Evolutionary conservation across 2,329 filamentous ascomycete species (phyloP), one percentile per base, ranked within the genome.

Genomic region (Exophiala calicioides): DNA sequence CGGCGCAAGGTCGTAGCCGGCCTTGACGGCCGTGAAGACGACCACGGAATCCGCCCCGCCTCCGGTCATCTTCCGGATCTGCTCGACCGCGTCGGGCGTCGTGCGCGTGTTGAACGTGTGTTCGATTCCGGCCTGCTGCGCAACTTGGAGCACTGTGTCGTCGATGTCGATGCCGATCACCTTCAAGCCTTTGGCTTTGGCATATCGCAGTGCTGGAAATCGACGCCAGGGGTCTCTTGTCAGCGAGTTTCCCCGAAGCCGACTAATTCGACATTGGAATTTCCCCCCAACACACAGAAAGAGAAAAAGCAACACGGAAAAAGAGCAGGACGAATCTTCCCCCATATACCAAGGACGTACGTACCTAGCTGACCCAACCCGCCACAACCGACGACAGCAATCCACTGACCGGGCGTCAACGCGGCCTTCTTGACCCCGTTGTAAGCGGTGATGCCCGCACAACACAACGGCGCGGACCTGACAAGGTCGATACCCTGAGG

Each of bases 121-220:
- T 15, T 72, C 69, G 16, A 69, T 69, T 27, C 71, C 68, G 13
- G 67, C 62, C 27, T 65, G 63, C 38, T 61, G 68, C 7, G 65
- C 62, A 48, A 67, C 63, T 15, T 64, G 60, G 1, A 73, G 66
- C 39, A 69, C 68, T 3, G 60, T 60, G 44, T 75, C 67, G 41
- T 69, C 70, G 39, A 44, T 36, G 15, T 44, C 41, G 30, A 44
- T 44, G 13, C 18, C 41, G 15, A 44, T 36, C 31, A 44, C 41
- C 4, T 37, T 35, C 19, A 44, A 21, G 30, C 20, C 56, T 34
- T 57, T 35, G 1, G 54, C 55, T 32, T 59, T 60, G 7, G 58
- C 56, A 47, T 71, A 61, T 34, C 58, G 57, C 8, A 58, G 16
- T n/a, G 15, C 33, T 36, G n/a, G n/a, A n/a, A 20, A 2, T 19